Evolutionary conservation across 148 eudicot species (phyloP), one percentile per base, ranked within the genome.

Genomic region (Fagopyrum esculentum): DNA sequence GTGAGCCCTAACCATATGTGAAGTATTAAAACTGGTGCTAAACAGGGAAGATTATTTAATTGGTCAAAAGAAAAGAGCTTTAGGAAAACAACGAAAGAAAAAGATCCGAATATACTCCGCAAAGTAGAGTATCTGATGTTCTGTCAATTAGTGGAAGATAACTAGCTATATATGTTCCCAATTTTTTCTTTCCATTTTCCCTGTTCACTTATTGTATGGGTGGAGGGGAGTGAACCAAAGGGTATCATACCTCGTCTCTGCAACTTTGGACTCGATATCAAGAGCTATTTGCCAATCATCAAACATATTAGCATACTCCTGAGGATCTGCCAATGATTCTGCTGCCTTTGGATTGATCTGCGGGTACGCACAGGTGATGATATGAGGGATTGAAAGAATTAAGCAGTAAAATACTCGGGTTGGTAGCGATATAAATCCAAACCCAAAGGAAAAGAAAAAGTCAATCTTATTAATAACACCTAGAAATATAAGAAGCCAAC

Each of bases 201-300:
- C 2, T 1, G 40, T 35, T 35, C 2, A 35, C 40, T 35, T 35
- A 35, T 35, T 35, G 40, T 35, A 35, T 35, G 40, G 2, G 40
- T 35, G 2, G 40, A 35, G 40, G 40, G 40, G 40, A 35, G 40
- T 46, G 12, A 61, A 72, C 9, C 5, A 61, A 77, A 87, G 48
- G 74, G 10, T 4, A 69, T 80, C 97, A 95, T 89, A 90, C 98
- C 98, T 90, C 79, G 89, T 82, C 75, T 90, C 92, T 51, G 92
- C 91, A 84, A 83, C 86, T 89, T 85, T 90, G 71, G 93, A 83
- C 86, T 92, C 96, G 73, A 92, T 93, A 48, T 83, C 87, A 78
- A 92, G 89, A 69, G 98, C 96, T 86, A 95, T 76, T 89, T 95
- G 97, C 98, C 97, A 95, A 71, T 92, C 96, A n/a, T 95, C 98